Evolutionary conservation across 2,329 filamentous ascomycete genomes (phyloP), one percentile per base, ranked within the genome.

Genomic region (Tolypocladium capitatum): DNA sequence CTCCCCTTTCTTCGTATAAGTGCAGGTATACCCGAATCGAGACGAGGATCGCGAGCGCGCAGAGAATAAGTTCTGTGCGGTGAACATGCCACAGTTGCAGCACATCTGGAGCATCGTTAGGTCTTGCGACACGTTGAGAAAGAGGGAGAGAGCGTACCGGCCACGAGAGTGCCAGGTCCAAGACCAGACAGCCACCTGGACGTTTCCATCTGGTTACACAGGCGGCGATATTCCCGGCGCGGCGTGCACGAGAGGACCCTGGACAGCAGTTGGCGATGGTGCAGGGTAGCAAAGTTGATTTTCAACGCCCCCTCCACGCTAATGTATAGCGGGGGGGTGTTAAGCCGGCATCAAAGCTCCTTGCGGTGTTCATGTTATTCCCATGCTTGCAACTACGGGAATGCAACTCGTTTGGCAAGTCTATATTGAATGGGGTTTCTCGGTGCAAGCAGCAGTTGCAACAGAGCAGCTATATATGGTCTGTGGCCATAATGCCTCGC

Each of bases 71-170:
- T 1, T 67, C 62, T 16, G 69, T 68, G 21, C 73, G 68, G 50
- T 73, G 63, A 45, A 59, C 52, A 52, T 75, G 72, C 73, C 73
- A 76, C 10, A 65, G 49, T 43, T 70, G 68, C 11, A 72, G 56
- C 48, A 64, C 45, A 42, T 66, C 67, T 69, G 47, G 21, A 10
- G 6, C 16, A n/a, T 33, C 13, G 42, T 49, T 35, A 53, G 47
- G 24, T 11, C 41, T 36, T 18, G 8, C 41, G 36, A n/a, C 20
- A 43, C 5, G 4, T 27, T 18, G 38, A 34, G 11, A 5, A 10
- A 9, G 30, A 16, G 8, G 11, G 45, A 10, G 45, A 10, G 2
- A 43, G 20, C 32, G 18, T 35, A 47, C 46, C 40, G 13, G 33
- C 40, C 11, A 44, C 14, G 2, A 33, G 18, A 20, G 16, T 18